phyloP scores from a whole-genome alignment of 768 basidiomycete species.

The Trametes gibbosa region DNA sequence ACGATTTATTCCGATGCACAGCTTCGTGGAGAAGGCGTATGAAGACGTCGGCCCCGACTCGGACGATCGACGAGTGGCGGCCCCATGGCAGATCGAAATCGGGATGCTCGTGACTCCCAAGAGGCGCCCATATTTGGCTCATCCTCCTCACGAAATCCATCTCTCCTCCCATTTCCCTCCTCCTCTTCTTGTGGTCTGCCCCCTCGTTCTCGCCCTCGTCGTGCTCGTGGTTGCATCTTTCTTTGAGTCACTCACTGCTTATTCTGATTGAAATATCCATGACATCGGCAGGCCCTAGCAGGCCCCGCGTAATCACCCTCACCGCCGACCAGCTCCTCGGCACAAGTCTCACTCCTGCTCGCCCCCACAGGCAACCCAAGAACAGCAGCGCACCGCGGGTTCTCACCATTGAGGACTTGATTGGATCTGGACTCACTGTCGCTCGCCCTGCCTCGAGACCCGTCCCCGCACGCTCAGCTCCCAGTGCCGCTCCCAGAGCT shows the following conservation, averaged over 20 bases:
- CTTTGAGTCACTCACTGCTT: too few species aligned
- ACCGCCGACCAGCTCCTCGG: slow-evolving; percentile 19
- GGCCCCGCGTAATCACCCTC: slow-evolving; percentile 12
- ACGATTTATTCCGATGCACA: not conserved
- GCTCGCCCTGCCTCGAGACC: slow-evolving; percentile 3
- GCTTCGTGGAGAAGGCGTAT: not conserved
- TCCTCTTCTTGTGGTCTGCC: too few species aligned
- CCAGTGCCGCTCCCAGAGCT: not conserved
- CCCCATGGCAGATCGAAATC: not conserved
- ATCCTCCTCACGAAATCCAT: not conserved
- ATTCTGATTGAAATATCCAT: not conserved
- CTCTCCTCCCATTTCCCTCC: not conserved
- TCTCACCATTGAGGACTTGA: slow-evolving; percentile 14
- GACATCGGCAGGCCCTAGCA: slow-evolving; percentile 4
- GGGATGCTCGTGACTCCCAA: not conserved
- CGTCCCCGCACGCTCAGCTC: not conserved
- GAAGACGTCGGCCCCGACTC: not conserved
- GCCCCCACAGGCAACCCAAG: slow-evolving; percentile 5
- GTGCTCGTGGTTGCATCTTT: too few species aligned
- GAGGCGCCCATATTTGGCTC: too few species aligned
- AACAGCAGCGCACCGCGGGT: slow-evolving; percentile 4
- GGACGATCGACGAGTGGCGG: not conserved
- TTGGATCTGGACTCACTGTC: slow-evolving; percentile 15
- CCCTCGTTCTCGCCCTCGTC: too few species aligned
- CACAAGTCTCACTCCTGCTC: slow-evolving; percentile 10